phyloP scores from a whole-genome alignment of 306 rosid genomes.

The Alnus glutinosa region DNA sequence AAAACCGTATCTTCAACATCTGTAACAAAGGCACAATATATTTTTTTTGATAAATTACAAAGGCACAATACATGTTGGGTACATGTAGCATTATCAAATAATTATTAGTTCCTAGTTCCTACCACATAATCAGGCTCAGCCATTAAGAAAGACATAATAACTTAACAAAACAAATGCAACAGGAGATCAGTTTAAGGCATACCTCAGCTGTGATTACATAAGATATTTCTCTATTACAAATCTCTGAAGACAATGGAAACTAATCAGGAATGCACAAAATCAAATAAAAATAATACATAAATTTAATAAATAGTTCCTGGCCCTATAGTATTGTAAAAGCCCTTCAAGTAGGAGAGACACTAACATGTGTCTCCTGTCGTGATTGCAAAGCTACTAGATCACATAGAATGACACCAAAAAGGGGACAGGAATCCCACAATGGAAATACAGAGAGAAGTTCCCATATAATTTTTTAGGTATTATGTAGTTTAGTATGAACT shows the following conservation, averaged over 20 bases:
- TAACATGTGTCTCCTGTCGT: background rate
- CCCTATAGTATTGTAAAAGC: background rate
- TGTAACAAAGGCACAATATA: background rate
- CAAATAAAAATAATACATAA: background rate
- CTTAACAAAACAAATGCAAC: background rate
- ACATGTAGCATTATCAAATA: background rate
- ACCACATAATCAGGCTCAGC: background rate
- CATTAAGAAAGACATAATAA: background rate
- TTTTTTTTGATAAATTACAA: too few species aligned
- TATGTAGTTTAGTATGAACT: background rate
- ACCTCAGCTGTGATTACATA: constrained; percentile 54
- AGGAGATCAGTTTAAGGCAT: constrained; percentile 14
- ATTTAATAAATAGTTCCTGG: background rate
- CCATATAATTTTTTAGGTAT: background rate
- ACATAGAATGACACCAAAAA: background rate
- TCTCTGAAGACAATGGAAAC: constrained; percentile 32
- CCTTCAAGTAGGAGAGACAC: background rate
- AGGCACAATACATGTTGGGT: background rate
- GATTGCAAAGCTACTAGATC: background rate
- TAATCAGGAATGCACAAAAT: background rate
- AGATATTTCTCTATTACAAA: constrained; percentile 36
- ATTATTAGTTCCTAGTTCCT: background rate
- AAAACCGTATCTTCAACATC: background rate
- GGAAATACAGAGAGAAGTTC: background rate
- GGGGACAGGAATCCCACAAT: background rate